Base-by-base conservation (phyloP, 305 asterid species). In the Lippia alba region DNA sequence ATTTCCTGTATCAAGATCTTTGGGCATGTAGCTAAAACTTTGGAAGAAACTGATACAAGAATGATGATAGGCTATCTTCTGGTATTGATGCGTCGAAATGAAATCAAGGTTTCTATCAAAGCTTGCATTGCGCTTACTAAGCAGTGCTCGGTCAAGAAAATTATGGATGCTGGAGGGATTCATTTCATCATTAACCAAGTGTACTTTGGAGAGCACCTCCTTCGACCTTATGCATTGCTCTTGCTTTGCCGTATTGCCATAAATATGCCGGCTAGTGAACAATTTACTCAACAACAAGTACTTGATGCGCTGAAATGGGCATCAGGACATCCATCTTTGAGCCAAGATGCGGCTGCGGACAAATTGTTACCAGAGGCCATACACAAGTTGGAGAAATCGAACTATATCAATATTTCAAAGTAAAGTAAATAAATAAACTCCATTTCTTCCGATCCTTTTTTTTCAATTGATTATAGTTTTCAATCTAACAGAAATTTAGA, bases 251-350 rank as follows among this genome's bases (percentile, higher is more conserved):
- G 66, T 67, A 85, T 87, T 61, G 91, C 97, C 0, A 66, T 85
- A 64, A 86, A 91, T 16, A 87, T 91, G 8, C 96, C 97, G 0
- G 94, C 89, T 15, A 86, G 97, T 24, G 96, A 91, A 73, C 96
- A 89, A 51, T 89, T 91, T 32, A 96, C 96, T 3, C 76, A 60
- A 4, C 89, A 87, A 0, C 89, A 85, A 73, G 96, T 91, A 54
- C 90, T 91, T 5, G 55, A 80, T 0, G 89, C 89, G 72, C 84
- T 93, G 1, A 96, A 91, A 59, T 87, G 97, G 97, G 96, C 96
- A 10, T 87, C n/a, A n/a, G n/a, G 89, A 20, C 91, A 93, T 19
- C 92, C 85, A 46, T 73, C 83, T 56, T 50, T 84, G 61, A 73
- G 24, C 56, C 91, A 84, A 60, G 83, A 84, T 41, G 91, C 81